Evolutionary conservation across 192 early-diverging fungal genomes (phyloP), one percentile per base, ranked within the genome.

Genomic region (Podila clonocystis): DNA sequence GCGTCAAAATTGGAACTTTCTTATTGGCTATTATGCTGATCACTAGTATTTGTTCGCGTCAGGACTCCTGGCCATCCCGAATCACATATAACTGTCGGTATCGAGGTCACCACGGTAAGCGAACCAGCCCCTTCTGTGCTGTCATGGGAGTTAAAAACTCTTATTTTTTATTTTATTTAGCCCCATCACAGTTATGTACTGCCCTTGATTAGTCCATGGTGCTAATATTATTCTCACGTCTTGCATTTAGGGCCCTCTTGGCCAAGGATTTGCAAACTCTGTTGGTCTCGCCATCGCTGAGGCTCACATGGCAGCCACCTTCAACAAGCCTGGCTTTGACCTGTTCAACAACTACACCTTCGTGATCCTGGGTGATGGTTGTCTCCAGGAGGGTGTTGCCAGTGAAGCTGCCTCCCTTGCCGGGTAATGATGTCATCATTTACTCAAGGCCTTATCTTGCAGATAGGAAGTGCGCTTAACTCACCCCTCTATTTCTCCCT

Each of bases 1-100:
- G 3, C 41, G 41, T 45, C 41, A 15, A 45, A 45, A 45, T 55
- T 3, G 52, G 52, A 55, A 11, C 24, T 5, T 8, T 22, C 19
- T 1, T 9, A 24, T 55, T 55, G 41, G 7, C n/a, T 0, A n/a
- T 52, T 52, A n/a, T 52, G 12, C 29, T 61, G 59, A 30, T 61
- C 59, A 61, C 59, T 5, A 61, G 58, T 11, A 55, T 24, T 57
- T 64, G 57, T 80, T 63, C 62, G 62, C 67, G 45, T 15, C 74
- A 96, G 94, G 68, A 98, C 96, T 57, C 98, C 98, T 26, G 98
- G 98, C 5, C 98, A 99, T 76, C 98, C 98, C 30, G 98, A 99
- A 86, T 84, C 87, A 70, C 90, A 92, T 63, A 84, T 93, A n/a
- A 94, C 96, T 31, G 86, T 88, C 58, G 97, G 98, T 58, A 90